phyloP scores from a whole-genome alignment of 1,284 basidiomycete genomes.

The Cryptococcus sp. region DNA sequence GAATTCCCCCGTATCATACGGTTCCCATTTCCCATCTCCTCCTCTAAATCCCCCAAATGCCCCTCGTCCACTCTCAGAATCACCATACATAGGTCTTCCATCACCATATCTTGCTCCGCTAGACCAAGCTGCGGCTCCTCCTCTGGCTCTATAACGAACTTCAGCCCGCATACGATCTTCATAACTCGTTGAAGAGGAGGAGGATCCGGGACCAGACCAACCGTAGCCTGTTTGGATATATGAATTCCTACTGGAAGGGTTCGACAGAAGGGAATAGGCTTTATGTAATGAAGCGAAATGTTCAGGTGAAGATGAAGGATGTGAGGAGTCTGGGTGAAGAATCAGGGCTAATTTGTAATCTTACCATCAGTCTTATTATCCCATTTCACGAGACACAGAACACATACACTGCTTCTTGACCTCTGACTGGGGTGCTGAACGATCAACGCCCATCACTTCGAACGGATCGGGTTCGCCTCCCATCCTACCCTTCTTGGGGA shows the following conservation, averaged over 20 bases:
- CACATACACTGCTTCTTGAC: constrained; percentile 45
- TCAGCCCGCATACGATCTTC: constrained; percentile 23
- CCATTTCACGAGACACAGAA: neutral
- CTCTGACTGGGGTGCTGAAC: constrained; percentile 27
- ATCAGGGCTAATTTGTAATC: constrained; percentile 46
- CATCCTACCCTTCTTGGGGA: constrained; percentile 24
- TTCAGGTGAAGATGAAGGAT: constrained; percentile 42
- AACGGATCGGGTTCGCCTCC: constrained; percentile 42
- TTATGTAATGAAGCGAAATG: constrained; percentile 41
- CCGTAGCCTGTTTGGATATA: constrained; percentile 43
- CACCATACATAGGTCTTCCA: constrained; percentile 17
- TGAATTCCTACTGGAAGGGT: constrained; percentile 20
- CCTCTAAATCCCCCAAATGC: constrained; percentile 28
- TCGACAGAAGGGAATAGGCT: constrained; percentile 44
- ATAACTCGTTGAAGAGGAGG: neutral
- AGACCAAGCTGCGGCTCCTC: constrained; percentile 31
- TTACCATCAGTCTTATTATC: constrained; percentile 5
- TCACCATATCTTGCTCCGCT: neutral
- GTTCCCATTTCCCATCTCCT: constrained; percentile 18
- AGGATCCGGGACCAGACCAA: constrained; percentile 23
- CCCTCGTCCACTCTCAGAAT: constrained; percentile 27
- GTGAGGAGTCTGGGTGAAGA: constrained; percentile 46
- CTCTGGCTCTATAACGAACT: constrained; percentile 21
- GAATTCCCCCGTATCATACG: constrained; percentile 14
- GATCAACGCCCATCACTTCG: constrained; percentile 40